Evolutionary conservation across 768 basidiomycete genomes (phyloP).

Genomic region (Fomitopsis serialis): DNA sequence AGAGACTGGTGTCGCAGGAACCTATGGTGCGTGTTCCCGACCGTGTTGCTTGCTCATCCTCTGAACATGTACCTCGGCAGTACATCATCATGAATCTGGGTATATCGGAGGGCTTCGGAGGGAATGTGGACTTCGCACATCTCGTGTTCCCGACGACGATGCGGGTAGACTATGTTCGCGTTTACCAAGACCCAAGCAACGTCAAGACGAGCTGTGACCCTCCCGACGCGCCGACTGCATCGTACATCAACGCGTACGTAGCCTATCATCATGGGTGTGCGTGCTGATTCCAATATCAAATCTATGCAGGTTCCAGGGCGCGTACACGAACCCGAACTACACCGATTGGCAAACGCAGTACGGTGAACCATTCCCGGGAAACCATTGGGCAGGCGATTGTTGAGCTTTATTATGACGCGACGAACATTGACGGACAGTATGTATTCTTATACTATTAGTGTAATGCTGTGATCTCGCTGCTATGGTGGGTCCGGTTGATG

Average conservation of each 20-base stretch:
- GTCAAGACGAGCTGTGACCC: constrained; percentile 69
- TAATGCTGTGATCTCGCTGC: neutral
- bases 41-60: too few species aligned
- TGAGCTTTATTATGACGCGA: constrained; percentile 15
- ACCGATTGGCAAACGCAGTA: constrained; percentile 44
- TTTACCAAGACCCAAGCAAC: constrained; percentile 51
- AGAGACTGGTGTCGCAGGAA: constrained; percentile 73
- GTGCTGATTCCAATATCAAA: neutral
- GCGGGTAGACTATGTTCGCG: constrained; percentile 78
- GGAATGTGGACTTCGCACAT: constrained; percentile 46
- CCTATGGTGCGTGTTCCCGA: constrained; percentile 54
- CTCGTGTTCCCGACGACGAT: constrained; percentile 52
- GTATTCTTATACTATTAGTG: constrained; percentile 2
- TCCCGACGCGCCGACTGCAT: constrained; percentile 59
- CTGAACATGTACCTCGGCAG: constrained; percentile 18
- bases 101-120: constrained; percentile 52
- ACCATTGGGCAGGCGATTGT: constrained; percentile 38
- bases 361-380: constrained; percentile 45
- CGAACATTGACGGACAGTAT: neutral
- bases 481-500: neutral
- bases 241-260: constrained; percentile 69
- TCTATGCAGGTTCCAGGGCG: constrained; percentile 47
- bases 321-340: constrained; percentile 64
- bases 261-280: too few species aligned
- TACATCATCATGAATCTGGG: constrained; percentile 55